Percentiles rank a stretch among this genome's conserved stretches.
These are phyloP conservation scores for Eimeria zaria DNA, from an alignment of 169 alveolate genomes.

Conservation along the genomic window DNA sequence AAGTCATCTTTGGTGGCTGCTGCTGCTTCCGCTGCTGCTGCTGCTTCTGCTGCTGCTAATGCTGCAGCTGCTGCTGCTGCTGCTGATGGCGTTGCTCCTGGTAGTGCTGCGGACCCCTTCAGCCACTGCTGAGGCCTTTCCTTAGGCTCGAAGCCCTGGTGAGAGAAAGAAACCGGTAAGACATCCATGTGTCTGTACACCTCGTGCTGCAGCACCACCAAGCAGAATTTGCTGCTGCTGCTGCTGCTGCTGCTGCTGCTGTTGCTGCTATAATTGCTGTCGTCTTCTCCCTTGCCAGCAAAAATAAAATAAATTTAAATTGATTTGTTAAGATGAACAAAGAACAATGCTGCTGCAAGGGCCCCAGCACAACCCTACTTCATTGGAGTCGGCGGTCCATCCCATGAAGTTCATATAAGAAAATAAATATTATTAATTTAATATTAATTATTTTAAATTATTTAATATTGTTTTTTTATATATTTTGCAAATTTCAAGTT, in stretches of 20 bases:
- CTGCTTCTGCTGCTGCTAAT: background rate
- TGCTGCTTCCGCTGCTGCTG: slow-evolving; percentile 21
- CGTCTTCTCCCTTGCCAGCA: too few species aligned
- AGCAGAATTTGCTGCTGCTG: background rate
- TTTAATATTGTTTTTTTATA: too few species aligned
- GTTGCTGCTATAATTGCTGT: too few species aligned
- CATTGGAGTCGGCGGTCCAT: too few species aligned
- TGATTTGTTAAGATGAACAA: too few species aligned
- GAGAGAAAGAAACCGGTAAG: slow-evolving; percentile 17
- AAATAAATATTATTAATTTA: too few species aligned
- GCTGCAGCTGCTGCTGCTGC: background rate
- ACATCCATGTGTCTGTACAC: slow-evolving; percentile 9
- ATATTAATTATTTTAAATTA: too few species aligned
- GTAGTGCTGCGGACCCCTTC: background rate
- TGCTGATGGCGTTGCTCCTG: background rate
- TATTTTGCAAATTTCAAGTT: too few species aligned
- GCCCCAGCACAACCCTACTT: too few species aligned
- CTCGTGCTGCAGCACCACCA: background rate
- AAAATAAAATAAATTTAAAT: too few species aligned
- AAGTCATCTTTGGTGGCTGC: slow-evolving; percentile 19
- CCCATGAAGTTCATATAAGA: too few species aligned
- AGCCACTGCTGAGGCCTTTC: background rate
- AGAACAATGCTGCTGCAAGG: too few species aligned
- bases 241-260: background rate
- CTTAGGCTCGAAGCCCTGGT: slow-evolving; percentile 14